phyloP scores from a whole-genome alignment of 495 filamentous ascomycete genomes.

The Halenospora varia region DNA sequence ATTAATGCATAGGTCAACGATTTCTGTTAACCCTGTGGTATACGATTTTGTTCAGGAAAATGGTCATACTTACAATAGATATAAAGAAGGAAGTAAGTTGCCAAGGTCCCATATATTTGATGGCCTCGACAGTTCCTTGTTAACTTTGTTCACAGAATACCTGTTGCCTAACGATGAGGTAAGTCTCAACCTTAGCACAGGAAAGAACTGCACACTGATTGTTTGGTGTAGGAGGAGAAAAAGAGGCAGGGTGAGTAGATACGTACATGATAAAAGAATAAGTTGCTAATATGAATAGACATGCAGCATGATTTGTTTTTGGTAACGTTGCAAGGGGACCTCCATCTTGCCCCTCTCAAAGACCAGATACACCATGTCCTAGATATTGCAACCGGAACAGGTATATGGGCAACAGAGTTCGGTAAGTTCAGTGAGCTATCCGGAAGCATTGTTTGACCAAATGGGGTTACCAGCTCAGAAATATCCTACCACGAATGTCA shows the following conservation, averaged over 20 bases:
- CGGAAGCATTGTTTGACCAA: background rate
- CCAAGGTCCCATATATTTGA: background rate
- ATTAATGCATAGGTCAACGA: too few species aligned
- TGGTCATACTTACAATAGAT: conserved; percentile 33
- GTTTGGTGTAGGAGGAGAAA: conserved; percentile 1
- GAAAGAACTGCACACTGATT: background rate
- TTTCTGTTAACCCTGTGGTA: conserved; percentile 19
- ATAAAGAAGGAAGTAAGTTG: conserved; percentile 34
- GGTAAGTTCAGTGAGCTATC: conserved; percentile 14
- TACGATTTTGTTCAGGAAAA: conserved; percentile 29
- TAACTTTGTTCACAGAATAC: conserved; percentile 26
- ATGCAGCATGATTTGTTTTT: conserved; percentile 46
- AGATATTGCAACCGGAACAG: conserved; percentile 22
- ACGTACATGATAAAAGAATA: too few species aligned
- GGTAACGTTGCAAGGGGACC: conserved; percentile 34
- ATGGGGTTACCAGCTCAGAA: conserved; percentile 16
- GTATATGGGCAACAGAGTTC: conserved; percentile 54
- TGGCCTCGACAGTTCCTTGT: conserved; percentile 7
- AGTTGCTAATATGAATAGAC: conserved; percentile 36
- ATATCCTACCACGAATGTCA: conserved; percentile 27
- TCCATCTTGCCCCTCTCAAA: conserved; percentile 32
- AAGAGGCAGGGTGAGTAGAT: conserved; percentile 5
- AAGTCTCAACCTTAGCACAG: background rate
- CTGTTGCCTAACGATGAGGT: conserved; percentile 36
- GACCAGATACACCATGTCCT: conserved; percentile 8